A percentile compares a stretch with the other conserved stretches of the same genome.
Conservation (phyloP, 768 basidiomycete genomes). For the Albatrellus ellisii region DNA sequence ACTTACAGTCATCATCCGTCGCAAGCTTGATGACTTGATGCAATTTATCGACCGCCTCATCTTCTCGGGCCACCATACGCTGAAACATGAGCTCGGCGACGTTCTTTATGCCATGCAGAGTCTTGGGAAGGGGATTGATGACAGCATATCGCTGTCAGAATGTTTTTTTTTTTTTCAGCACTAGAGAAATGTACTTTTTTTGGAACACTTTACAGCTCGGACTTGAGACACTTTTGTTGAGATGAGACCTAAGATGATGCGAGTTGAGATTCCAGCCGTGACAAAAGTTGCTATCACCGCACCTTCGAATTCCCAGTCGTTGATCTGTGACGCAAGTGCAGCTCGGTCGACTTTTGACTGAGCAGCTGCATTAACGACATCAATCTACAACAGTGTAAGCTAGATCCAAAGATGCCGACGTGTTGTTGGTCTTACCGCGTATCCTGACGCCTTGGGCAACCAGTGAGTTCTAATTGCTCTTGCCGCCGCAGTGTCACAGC, state of each 20-base stretch:
- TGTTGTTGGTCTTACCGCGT: conserved; percentile 13
- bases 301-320: conserved; percentile 27
- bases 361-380: conserved; percentile 21
- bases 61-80: conserved; percentile 28
- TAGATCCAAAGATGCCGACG: background rate
- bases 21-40: conserved; percentile 26
- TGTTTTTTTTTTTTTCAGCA: too few species aligned
- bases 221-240: conserved; percentile 26
- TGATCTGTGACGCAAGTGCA: conserved; percentile 24
- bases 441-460: conserved; percentile 15
- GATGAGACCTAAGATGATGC: conserved; percentile 18
- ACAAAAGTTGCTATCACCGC: background rate
- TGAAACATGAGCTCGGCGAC: conserved; percentile 23
- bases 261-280: background rate
- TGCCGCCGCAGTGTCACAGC: conserved; percentile 22
- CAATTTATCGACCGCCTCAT: conserved; percentile 28
- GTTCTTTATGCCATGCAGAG: conserved; percentile 19
- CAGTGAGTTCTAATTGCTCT: conserved; percentile 21
- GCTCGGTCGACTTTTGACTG: conserved; percentile 19
- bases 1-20: conserved; percentile 25
- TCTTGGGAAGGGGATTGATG: conserved; percentile 23
- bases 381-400: conserved; percentile 17
- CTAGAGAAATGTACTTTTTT: too few species aligned
- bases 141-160: conserved; percentile 23
- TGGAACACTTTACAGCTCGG: conserved; percentile 18